Percentiles rank a stretch among this genome's conserved stretches.
These are phyloP conservation scores for Xylariaceae sp. DNA, from an alignment of 2,329 filamentous ascomycete species.

Conservation along the genomic window DNA sequence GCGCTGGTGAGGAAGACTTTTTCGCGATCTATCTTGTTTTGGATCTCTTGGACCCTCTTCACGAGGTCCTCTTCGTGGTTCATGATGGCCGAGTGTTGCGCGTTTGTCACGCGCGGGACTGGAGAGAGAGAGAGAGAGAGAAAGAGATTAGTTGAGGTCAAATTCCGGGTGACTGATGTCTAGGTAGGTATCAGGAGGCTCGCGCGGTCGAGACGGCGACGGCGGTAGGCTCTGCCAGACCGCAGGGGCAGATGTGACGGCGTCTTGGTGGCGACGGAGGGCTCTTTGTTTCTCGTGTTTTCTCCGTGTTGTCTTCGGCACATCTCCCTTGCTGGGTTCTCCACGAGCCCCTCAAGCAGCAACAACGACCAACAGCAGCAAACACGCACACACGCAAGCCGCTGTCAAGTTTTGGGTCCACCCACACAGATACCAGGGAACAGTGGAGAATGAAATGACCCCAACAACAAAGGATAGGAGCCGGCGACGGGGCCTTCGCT, in stretches of 20 bases:
- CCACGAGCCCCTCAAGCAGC: slow-evolving; percentile 11
- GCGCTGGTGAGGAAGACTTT: slow-evolving; percentile 91
- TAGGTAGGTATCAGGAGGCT: slow-evolving; percentile 4
- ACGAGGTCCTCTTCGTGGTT: slow-evolving; percentile 18
- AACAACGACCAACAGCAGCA: slow-evolving; percentile 1
- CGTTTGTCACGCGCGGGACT: slow-evolving; percentile 35
- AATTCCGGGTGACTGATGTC: slow-evolving; percentile 2
- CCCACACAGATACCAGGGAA: slow-evolving; percentile 1
- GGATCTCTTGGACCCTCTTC: slow-evolving; percentile 55
- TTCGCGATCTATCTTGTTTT: slow-evolving; percentile 96
- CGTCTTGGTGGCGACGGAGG: neutral
- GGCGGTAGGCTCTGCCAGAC: slow-evolving; percentile 4
- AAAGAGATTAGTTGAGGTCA: slow-evolving; percentile 13
- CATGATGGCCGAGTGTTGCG: slow-evolving; percentile 27
- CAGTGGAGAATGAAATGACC: neutral
- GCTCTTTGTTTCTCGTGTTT: slow-evolving; percentile 9
- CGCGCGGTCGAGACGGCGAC: slow-evolving; percentile 6
- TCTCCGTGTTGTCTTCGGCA: slow-evolving; percentile 11
- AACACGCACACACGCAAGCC: slow-evolving; percentile 10
- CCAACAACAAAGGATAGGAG: neutral
- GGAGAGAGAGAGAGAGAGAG: slow-evolving; percentile 5
- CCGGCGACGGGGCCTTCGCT: neutral
- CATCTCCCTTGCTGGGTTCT: slow-evolving; percentile 11
- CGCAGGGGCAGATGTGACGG: neutral
- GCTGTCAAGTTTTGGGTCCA: neutral